Conservation (phyloP, 352 stramenopile species). For the Phytophthora brassicae region DNA sequence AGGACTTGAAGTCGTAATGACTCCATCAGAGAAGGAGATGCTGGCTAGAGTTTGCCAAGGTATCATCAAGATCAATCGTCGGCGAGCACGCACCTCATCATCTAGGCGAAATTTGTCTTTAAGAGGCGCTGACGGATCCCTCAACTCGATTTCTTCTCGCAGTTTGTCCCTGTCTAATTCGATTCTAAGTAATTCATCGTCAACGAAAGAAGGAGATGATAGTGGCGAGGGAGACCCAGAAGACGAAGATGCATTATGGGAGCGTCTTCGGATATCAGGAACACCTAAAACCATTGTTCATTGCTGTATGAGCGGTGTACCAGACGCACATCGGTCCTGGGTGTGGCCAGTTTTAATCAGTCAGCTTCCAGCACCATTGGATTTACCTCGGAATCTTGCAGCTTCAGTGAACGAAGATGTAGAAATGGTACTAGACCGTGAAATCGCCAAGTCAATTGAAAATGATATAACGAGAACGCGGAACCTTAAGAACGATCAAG, state of each 20-base stretch:
- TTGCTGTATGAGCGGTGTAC: slow-evolving; percentile 56
- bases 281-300: slow-evolving; percentile 35
- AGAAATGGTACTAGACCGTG: slow-evolving; percentile 54
- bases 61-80: slow-evolving; percentile 73
- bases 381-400: slow-evolving; percentile 39
- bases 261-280: slow-evolving; percentile 37
- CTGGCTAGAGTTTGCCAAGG: slow-evolving; percentile 66
- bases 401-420: slow-evolving; percentile 35
- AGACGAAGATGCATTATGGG: slow-evolving; percentile 46
- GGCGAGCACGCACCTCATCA: slow-evolving; percentile 67
- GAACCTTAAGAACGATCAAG: slow-evolving; percentile 56
- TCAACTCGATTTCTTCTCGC: slow-evolving; percentile 39
- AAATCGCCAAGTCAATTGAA: slow-evolving; percentile 80
- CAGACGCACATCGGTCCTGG: slow-evolving; percentile 66
- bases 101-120: slow-evolving; percentile 50
- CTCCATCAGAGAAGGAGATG: slow-evolving; percentile 71
- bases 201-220: slow-evolving; percentile 36
- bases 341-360: slow-evolving; percentile 73
- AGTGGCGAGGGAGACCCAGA: slow-evolving; percentile 27
- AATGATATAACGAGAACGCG: slow-evolving; percentile 78
- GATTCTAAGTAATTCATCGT: slow-evolving; percentile 46
- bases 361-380: slow-evolving; percentile 37
- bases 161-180: slow-evolving; percentile 63
- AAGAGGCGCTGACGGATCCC: slow-evolving; percentile 36
- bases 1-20: slow-evolving; percentile 66